Percentiles rank a stretch among this genome's conserved stretches.
Evolutionary conservation across 139 green algal species (phyloP).

Genomic region (Tetratostichococcus sp.): DNA sequence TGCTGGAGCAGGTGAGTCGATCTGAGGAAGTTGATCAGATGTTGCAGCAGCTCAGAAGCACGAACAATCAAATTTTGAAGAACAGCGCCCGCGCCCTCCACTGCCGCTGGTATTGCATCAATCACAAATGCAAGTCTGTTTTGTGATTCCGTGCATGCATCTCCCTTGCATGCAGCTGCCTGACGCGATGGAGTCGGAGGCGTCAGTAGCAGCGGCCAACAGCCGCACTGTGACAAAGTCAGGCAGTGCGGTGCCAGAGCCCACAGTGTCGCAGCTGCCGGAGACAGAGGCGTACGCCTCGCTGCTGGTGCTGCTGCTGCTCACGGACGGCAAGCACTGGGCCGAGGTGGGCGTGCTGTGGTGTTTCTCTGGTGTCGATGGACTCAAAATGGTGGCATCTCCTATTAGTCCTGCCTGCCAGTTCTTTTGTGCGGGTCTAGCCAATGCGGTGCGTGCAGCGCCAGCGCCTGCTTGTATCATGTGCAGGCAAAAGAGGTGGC

Average conservation of each 20-base stretch:
- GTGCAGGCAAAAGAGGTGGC: slow-evolving; percentile 56
- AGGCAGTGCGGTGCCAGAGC: background rate
- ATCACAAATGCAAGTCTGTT: too few relatives aligned
- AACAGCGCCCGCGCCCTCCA: too few relatives aligned
- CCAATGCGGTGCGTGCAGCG: too few relatives aligned
- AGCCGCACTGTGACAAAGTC: background rate
- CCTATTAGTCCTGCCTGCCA: too few relatives aligned
- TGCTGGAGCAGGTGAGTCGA: slow-evolving; percentile 45
- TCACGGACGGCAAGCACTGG: slow-evolving; percentile 72
- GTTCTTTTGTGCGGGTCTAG: too few relatives aligned
- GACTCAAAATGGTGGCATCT: too few relatives aligned
- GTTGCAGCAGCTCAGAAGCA: too few relatives aligned
- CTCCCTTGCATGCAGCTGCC: background rate
- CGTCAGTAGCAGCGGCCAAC: background rate
- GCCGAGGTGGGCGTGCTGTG: slow-evolving; percentile 57
- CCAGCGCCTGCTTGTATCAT: too few relatives aligned
- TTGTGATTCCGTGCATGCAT: too few relatives aligned
- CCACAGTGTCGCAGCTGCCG: slow-evolving; percentile 40
- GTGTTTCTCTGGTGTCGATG: too few relatives aligned
- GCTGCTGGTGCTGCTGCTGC: slow-evolving; percentile 71
- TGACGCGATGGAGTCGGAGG: slow-evolving; percentile 37
- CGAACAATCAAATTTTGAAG: too few relatives aligned
- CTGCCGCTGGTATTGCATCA: too few relatives aligned
- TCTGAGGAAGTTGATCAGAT: background rate
- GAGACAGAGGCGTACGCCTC: slow-evolving; percentile 86